A percentile compares a stretch with the other conserved stretches of the same genome.
Conservation (phyloP, 169 alveolate species). For the Cyclospora cayetanensis region DNA sequence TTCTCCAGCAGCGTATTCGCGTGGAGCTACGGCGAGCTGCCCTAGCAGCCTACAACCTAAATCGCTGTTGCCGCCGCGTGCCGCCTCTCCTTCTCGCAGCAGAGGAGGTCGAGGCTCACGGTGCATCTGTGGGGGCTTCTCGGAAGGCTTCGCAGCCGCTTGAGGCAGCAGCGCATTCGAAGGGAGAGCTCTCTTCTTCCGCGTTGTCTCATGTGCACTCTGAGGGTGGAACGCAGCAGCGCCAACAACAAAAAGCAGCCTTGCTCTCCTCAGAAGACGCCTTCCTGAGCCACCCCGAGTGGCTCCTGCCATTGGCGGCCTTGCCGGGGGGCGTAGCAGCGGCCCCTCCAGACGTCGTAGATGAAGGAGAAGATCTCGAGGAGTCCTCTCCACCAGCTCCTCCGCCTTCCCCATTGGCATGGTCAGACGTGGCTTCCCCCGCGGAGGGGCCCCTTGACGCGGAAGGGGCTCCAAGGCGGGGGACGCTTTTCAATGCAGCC, state of each 20-base stretch:
- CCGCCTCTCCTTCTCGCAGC: too few relatives aligned
- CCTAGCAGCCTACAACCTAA: neutral
- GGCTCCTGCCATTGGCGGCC: slow-evolving; percentile 16
- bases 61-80: too few relatives aligned
- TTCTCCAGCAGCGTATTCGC: neutral
- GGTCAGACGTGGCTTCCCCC: neutral
- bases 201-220: too few relatives aligned
- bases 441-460: slow-evolving; percentile 9
- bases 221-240: too few relatives aligned
- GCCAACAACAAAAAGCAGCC: neutral
- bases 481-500: neutral
- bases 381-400: neutral
- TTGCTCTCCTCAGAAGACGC: neutral
- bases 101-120: too few relatives aligned
- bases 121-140: neutral
- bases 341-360: neutral
- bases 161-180: neutral
- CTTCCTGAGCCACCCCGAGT: neutral
- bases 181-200: neutral
- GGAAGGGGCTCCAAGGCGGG: neutral
- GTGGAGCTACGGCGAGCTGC: slow-evolving; percentile 27
- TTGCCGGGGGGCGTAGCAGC: neutral
- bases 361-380: neutral
- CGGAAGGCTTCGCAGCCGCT: neutral
- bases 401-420: slow-evolving; percentile 7